These are phyloP conservation scores for Penicillium polonicum DNA, from an alignment of 2,329 filamentous ascomycete genomes.

Conservation along the genomic window DNA sequence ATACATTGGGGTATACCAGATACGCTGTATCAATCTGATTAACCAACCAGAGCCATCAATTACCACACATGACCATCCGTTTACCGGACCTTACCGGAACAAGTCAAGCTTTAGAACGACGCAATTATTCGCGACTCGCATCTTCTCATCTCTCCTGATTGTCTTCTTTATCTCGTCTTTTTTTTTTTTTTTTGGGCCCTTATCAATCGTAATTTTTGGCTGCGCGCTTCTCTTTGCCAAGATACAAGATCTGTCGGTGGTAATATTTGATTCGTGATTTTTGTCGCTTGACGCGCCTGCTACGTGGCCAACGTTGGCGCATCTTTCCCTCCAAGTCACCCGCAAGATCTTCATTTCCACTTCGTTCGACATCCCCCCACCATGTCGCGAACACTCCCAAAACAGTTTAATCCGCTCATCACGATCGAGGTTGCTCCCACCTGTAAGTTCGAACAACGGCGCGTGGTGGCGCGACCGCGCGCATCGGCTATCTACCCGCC, in stretches of 20 bases:
- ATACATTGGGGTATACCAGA: slow-evolving; percentile 4
- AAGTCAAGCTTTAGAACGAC: slow-evolving; percentile 21
- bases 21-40: background rate
- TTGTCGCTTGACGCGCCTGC: slow-evolving; percentile 41
- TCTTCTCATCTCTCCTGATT: slow-evolving; percentile 26
- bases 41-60: slow-evolving; percentile 4
- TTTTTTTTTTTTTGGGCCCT: slow-evolving; percentile 1
- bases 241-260: background rate
- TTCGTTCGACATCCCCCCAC: slow-evolving; percentile 18
- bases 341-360: slow-evolving; percentile 10
- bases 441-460: slow-evolving; percentile 40
- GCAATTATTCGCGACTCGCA: slow-evolving; percentile 20
- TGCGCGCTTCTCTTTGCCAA: background rate
- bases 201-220: slow-evolving; percentile 2
- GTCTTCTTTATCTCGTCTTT: slow-evolving; percentile 13
- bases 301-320: slow-evolving; percentile 45
- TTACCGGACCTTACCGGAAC: slow-evolving; percentile 27
- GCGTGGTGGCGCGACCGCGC: slow-evolving; percentile 21
- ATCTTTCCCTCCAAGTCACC: slow-evolving; percentile 24
- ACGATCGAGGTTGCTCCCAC: slow-evolving; percentile 43
- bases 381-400: slow-evolving; percentile 48
- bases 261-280: slow-evolving; percentile 21
- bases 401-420: slow-evolving; percentile 49
- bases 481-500: slow-evolving; percentile 5
- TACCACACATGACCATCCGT: slow-evolving; percentile 8